phyloP scores from a whole-genome alignment of 306 rosid genomes.

The Pyrus bretschneideri region DNA sequence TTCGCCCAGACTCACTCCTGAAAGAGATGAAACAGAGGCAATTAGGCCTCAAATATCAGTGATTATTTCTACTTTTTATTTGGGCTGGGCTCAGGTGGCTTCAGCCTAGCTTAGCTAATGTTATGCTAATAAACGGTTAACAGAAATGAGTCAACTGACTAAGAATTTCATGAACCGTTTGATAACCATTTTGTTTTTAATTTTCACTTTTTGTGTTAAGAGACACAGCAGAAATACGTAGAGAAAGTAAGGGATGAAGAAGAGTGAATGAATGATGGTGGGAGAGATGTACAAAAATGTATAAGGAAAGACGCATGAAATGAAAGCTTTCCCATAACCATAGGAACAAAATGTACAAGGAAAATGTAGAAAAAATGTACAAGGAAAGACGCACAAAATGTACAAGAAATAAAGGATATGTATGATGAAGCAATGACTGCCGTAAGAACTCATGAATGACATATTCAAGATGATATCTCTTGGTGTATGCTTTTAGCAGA shows the following conservation, averaged over 20 bases:
- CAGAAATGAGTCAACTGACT: too few relatives aligned
- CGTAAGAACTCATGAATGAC: too few relatives aligned
- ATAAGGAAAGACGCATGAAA: too few relatives aligned
- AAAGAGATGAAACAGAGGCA: background rate
- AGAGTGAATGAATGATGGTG: background rate
- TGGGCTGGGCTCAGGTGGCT: background rate
- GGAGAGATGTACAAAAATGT: background rate
- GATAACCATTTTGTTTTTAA: background rate
- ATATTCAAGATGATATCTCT: too few relatives aligned
- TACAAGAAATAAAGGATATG: too few relatives aligned
- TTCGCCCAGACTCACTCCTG: constrained; percentile 88
- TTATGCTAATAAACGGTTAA: background rate
- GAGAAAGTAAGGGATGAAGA: background rate
- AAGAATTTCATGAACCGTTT: too few relatives aligned
- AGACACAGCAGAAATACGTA: background rate
- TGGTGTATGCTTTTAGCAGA: too few relatives aligned
- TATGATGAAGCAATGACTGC: too few relatives aligned
- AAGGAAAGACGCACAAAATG: too few relatives aligned
- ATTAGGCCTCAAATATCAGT: background rate
- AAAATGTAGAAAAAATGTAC: too few relatives aligned
- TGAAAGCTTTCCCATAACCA: too few relatives aligned
- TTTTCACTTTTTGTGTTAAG: background rate
- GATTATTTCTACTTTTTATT: background rate
- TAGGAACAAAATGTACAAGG: too few relatives aligned
- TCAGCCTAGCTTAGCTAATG: background rate